These are phyloP conservation scores for Pseudocercospora musae DNA, from an alignment of 2,329 filamentous ascomycete species.

Conservation along the genomic window DNA sequence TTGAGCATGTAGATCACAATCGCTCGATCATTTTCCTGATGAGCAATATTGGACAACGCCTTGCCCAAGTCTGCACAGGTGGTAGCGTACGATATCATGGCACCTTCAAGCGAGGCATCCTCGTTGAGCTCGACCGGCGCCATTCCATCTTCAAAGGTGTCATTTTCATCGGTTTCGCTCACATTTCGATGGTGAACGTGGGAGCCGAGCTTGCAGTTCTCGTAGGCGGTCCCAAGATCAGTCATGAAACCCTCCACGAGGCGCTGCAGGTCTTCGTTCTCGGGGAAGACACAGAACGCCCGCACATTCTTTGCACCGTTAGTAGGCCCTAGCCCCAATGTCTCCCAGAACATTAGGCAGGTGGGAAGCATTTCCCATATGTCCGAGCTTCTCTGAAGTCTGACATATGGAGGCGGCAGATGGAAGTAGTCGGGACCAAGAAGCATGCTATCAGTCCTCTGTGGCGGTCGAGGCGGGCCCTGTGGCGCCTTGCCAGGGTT, in stretches of 20 bases:
- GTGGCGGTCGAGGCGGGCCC: slow-evolving; percentile 32
- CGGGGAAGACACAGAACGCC: slow-evolving; percentile 68
- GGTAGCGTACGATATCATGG: slow-evolving; percentile 23
- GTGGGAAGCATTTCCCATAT: slow-evolving; percentile 71
- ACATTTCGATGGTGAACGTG: slow-evolving; percentile 49
- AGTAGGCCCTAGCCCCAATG: slow-evolving; percentile 68
- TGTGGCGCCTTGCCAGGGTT: slow-evolving; percentile 21
- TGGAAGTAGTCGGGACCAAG: slow-evolving; percentile 50
- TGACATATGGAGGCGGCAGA: slow-evolving; percentile 67
- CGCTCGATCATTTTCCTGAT: slow-evolving; percentile 42
- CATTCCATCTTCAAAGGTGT: slow-evolving; percentile 34
- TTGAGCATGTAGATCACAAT: slow-evolving; percentile 76
- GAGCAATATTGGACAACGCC: slow-evolving; percentile 25
- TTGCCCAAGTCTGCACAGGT: slow-evolving; percentile 29
- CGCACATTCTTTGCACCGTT: slow-evolving; percentile 69
- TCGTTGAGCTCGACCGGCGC: slow-evolving; percentile 36
- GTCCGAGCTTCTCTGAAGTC: slow-evolving; percentile 66
- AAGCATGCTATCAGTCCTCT: slow-evolving; percentile 27
- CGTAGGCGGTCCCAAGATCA: slow-evolving; percentile 67
- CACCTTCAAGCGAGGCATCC: slow-evolving; percentile 18
- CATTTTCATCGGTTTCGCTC: slow-evolving; percentile 31
- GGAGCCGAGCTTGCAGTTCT: slow-evolving; percentile 66
- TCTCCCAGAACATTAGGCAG: slow-evolving; percentile 77
- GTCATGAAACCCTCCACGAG: slow-evolving; percentile 63
- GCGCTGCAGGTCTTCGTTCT: slow-evolving; percentile 60